phyloP scores from a whole-genome alignment of 1,139 yeast species.

The Candida sp. region DNA sequence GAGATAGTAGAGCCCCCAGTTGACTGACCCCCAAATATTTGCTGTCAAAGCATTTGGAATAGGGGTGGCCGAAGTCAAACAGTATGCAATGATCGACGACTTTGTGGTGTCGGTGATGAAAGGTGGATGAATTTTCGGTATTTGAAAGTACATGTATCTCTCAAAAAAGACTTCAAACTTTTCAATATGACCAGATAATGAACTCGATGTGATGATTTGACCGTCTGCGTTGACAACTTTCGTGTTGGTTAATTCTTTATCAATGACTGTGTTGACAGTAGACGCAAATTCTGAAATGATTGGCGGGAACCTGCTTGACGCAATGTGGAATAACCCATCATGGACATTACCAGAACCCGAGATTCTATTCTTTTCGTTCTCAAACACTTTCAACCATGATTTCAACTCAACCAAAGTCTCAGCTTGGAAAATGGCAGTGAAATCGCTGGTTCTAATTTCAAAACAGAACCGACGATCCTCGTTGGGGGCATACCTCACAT shows the following conservation, averaged over 20 bases:
- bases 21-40: constrained; percentile 91
- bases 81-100: constrained; percentile 70
- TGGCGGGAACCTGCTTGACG: constrained; percentile 76
- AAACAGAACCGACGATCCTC: constrained; percentile 90
- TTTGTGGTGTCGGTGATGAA: constrained; percentile 74
- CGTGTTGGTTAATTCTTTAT: constrained; percentile 52
- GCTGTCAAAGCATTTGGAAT: constrained; percentile 88
- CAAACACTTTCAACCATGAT: constrained; percentile 81
- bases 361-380: constrained; percentile 59
- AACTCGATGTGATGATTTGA: constrained; percentile 43
- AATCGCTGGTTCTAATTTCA: constrained; percentile 73
- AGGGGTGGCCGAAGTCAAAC: constrained; percentile 59
- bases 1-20: constrained; percentile 74
- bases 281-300: constrained; percentile 74
- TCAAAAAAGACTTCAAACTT: constrained; percentile 41
- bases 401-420: constrained; percentile 74
- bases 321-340: constrained; percentile 47
- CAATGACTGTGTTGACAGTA: constrained; percentile 63
- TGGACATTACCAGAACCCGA: constrained; percentile 40
- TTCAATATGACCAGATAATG: constrained; percentile 42
- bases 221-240: constrained; percentile 35
- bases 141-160: constrained; percentile 37
- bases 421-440: constrained; percentile 71
- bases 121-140: constrained; percentile 60
- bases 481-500: constrained; percentile 67